Evolutionary conservation across 1,284 basidiomycete genomes (phyloP).

Genomic region (Trametes polyzona): DNA sequence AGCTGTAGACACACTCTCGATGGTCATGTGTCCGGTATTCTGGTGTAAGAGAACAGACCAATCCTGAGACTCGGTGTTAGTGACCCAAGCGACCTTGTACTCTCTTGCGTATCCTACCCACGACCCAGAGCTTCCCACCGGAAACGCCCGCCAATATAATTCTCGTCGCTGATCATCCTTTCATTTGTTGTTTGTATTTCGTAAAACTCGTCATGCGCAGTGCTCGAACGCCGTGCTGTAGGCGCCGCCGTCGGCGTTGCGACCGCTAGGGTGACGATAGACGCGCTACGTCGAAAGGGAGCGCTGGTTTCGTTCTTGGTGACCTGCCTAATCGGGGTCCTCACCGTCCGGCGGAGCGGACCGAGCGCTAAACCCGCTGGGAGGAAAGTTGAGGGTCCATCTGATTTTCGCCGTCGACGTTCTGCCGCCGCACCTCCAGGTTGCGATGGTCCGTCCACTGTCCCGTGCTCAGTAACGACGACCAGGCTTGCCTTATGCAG

Average conservation of each 20-base stretch:
- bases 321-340: constrained; percentile 19
- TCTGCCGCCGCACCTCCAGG: not conserved
- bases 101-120: constrained; percentile 4
- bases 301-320: constrained; percentile 20
- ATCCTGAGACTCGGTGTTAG: too few species aligned
- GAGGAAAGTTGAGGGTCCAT: constrained; percentile 8
- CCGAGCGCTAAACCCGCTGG: constrained; percentile 16
- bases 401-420: constrained; percentile 5
- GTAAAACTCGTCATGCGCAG: not conserved
- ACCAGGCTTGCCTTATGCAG: not conserved
- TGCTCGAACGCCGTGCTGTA: not conserved
- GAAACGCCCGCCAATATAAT: not conserved
- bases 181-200: not conserved
- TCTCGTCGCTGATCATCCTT: not conserved
- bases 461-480: not conserved
- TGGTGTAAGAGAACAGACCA: not conserved
- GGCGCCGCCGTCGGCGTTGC: not conserved
- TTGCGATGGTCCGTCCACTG: not conserved
- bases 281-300: not conserved
- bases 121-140: not conserved
- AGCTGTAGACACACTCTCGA: not conserved
- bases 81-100: not conserved
- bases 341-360: constrained; percentile 11
- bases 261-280: not conserved
- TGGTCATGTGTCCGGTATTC: not conserved